These are phyloP conservation scores for Colletotrichum sansevieriae DNA, from an alignment of 2,329 filamentous ascomycete species.

Conservation along the genomic window DNA sequence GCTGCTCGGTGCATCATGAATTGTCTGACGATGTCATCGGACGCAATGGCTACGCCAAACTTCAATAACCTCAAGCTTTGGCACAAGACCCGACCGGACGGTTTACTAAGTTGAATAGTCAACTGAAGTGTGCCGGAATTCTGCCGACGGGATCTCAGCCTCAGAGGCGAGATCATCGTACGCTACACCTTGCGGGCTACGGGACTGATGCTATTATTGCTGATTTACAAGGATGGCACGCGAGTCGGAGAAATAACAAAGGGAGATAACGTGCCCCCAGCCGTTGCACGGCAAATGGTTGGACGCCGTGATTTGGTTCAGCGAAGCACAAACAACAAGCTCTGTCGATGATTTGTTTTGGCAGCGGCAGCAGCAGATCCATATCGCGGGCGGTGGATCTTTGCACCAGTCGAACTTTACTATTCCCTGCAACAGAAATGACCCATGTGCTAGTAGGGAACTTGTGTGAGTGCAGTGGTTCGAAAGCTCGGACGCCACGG, in stretches of 20 bases:
- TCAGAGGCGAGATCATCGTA: not conserved
- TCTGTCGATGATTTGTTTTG: conserved; percentile 22
- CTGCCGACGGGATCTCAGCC: conserved; percentile 11
- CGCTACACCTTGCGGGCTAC: conserved; percentile 2
- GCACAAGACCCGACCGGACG: conserved; percentile 4
- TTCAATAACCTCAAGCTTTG: conserved; percentile 19
- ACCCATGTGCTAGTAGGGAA: no score
- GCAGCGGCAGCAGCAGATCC: conserved; percentile 27
- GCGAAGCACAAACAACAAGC: conserved; percentile 24
- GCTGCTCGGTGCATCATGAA: no score
- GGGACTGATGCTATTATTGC: conserved; percentile 7
- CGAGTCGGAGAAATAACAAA: conserved; percentile 39
- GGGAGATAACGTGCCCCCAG: conserved; percentile 29
- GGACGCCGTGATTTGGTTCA: conserved; percentile 13
- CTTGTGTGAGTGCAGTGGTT: no score
- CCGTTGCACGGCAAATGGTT: conserved; percentile 22
- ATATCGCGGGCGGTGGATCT: no score
- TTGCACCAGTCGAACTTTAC: conserved; percentile 10
- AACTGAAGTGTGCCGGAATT: conserved; percentile 15
- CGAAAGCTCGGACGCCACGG: no score
- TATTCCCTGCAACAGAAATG: conserved; percentile 16
- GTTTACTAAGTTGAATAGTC: not conserved
- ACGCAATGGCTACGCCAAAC: conserved; percentile 18
- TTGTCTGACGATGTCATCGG: not conserved
- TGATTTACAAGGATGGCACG: conserved; percentile 12